These are phyloP conservation scores for Prunus davidiana DNA, from an alignment of 306 rosid genomes.

Conservation along the genomic window DNA sequence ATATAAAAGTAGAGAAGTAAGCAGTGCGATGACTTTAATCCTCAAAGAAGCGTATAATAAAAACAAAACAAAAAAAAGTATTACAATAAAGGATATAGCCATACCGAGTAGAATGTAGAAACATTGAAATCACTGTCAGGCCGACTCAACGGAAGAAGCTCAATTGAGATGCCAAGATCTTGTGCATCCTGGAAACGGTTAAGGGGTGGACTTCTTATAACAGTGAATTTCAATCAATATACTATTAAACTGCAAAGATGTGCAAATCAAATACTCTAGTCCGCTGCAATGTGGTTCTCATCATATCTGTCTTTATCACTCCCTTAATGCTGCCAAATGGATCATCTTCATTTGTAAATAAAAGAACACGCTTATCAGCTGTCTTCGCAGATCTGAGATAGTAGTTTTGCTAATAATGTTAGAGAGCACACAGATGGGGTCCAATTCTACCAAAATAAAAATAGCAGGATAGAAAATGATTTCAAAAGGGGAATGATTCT, in stretches of 20 bases:
- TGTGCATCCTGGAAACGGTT: constrained; percentile 64
- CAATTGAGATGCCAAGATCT: constrained; percentile 87
- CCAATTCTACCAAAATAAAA: not conserved
- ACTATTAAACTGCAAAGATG: constrained; percentile 2
- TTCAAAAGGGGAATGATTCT: constrained; percentile 2
- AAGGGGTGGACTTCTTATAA: constrained; percentile 11
- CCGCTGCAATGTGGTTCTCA: constrained; percentile 82
- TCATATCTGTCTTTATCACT: constrained; percentile 71
- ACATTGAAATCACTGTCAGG: constrained; percentile 53
- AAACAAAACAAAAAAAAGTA: not conserved
- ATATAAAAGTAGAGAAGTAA: constrained; percentile 9
- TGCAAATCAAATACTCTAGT: constrained; percentile 57
- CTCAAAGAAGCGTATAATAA: constrained; percentile 7
- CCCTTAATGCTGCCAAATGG: constrained; percentile 78
- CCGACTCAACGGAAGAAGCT: constrained; percentile 76
- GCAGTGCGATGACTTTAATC: constrained; percentile 10
- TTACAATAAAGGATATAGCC: constrained; percentile 24
- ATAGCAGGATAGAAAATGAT: not conserved
- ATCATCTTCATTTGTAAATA: constrained; percentile 92
- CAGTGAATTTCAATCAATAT: constrained; percentile 5
- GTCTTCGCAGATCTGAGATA: constrained; percentile 71
- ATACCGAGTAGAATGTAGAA: constrained; percentile 75
- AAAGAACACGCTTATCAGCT: constrained; percentile 72
- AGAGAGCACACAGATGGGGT: constrained; percentile 8
- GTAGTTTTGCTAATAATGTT: constrained; percentile 10